Conservation (phyloP, 1,284 basidiomycete genomes). For the Tremellales sp. region DNA sequence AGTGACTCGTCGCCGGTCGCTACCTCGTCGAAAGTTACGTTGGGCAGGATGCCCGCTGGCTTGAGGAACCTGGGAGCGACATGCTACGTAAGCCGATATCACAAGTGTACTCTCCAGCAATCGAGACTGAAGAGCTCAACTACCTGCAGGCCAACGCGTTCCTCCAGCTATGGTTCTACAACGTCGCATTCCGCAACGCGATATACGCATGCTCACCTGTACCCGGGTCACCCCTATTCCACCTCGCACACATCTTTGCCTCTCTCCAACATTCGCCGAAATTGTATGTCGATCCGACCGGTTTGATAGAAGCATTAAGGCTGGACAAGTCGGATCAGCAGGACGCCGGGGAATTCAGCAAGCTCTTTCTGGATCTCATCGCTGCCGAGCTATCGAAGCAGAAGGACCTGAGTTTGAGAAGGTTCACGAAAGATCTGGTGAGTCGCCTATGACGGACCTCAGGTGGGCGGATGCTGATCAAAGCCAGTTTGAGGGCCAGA, state of each 20-base stretch:
- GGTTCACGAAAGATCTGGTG: slow-evolving; percentile 68
- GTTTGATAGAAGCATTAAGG: slow-evolving; percentile 74
- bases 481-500: slow-evolving; percentile 73
- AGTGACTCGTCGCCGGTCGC: too few species aligned
- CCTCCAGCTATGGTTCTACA: slow-evolving; percentile 72
- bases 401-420: slow-evolving; percentile 56
- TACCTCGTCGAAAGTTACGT: too few species aligned
- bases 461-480: slow-evolving; percentile 1
- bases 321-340: slow-evolving; percentile 79
- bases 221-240: slow-evolving; percentile 41
- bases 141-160: slow-evolving; percentile 66
- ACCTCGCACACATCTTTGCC: slow-evolving; percentile 58
- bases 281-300: slow-evolving; percentile 71
- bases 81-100: slow-evolving; percentile 59
- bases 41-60: slow-evolving; percentile 78
- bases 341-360: slow-evolving; percentile 92
- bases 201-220: slow-evolving; percentile 52
- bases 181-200: slow-evolving; percentile 60
- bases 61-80: slow-evolving; percentile 91
- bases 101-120: not conserved
- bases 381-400: slow-evolving; percentile 72
- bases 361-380: slow-evolving; percentile 83
- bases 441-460: slow-evolving; percentile 5
- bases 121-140: not conserved
- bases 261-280: slow-evolving; percentile 69